Evolutionary conservation across 2,329 filamentous ascomycete genomes (phyloP), one percentile per base, ranked within the genome.

Genomic region (Mariannaea sp.): DNA sequence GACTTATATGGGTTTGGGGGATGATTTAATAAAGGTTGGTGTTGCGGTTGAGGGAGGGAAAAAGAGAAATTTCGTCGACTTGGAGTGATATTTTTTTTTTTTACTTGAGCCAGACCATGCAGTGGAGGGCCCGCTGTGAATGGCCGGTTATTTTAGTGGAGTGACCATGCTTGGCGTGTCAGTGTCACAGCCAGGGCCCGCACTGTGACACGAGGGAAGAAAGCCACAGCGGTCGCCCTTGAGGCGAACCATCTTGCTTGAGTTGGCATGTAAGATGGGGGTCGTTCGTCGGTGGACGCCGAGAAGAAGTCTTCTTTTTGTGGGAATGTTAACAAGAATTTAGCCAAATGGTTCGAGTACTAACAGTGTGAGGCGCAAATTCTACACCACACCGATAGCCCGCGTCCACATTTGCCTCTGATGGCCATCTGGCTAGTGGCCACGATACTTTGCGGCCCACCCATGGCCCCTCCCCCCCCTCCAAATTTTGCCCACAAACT

Each of bases 11-110:
- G 71, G 68, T 39, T 73, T 71, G 68, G 72, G 70, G 70, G 65
- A 64, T 66, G 68, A 68, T 69, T 75, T 75, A 70, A 77, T 78
- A 79, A 77, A 19, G 73, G 73, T 73, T 78, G 75, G 76, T 70
- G 70, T 72, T 74, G 75, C 74, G 70, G 70, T 68, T 75, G 73
- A 72, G 70, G 71, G 74, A 68, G 17, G 65, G 67, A 68, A 69
- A 70, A 70, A 68, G 68, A 71, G 70, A 73, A 73, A 71, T 72
- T 75, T 71, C 65, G 62, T 62, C 57, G 57, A 65, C 19, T 24
- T 17, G 36, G 24, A 56, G 61, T 62, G 61, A 66, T 65, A 63
- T 64, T 71, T 71, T 39, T 69, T 72, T 70, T 69, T 69, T 32
- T 32, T 6, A 64, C 62, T 65, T 67, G 48, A 68, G 61, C 36